phyloP scores from a whole-genome alignment of 106 monocot genomes.

The Allium cepa region DNA sequence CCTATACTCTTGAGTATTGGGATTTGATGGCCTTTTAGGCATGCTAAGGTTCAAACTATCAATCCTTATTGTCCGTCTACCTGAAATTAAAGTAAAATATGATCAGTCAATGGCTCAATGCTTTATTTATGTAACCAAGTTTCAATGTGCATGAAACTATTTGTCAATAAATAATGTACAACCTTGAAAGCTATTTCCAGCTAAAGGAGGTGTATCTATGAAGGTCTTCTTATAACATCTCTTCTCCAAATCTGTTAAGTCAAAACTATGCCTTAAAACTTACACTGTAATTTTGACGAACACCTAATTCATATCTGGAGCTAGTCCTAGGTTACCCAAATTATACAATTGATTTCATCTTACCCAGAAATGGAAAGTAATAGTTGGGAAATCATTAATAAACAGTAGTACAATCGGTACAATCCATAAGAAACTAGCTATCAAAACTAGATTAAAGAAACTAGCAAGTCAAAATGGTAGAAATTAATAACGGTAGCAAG shows the following conservation, averaged over 20 bases:
- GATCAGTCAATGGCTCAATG: slow-evolving; percentile 10
- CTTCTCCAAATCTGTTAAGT: slow-evolving; percentile 32
- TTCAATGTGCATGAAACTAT: background rate
- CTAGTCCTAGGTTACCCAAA: too few relatives aligned
- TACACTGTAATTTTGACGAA: too few relatives aligned
- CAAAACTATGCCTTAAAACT: too few relatives aligned
- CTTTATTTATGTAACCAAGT: background rate
- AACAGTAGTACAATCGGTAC: too few relatives aligned
- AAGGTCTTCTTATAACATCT: slow-evolving; percentile 29
- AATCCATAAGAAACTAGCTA: too few relatives aligned
- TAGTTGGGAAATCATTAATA: too few relatives aligned
- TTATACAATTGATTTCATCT: too few relatives aligned
- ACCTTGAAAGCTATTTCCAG: slow-evolving; percentile 77
- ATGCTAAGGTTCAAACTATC: slow-evolving; percentile 50
- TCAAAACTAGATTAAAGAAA: too few relatives aligned
- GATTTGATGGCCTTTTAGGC: slow-evolving; percentile 1
- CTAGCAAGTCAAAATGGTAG: too few relatives aligned
- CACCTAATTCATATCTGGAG: too few relatives aligned
- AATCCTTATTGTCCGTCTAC: slow-evolving; percentile 43
- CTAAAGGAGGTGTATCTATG: slow-evolving; percentile 33
- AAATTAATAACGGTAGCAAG: too few relatives aligned
- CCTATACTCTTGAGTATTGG: slow-evolving; percentile 46
- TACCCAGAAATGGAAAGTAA: too few relatives aligned
- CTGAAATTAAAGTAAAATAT: slow-evolving; percentile 27
- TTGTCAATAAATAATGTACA: background rate